Evolutionary conservation across 192 early-diverging fungal genomes (phyloP), one percentile per base, ranked within the genome.

Genomic region (Oehlia diaphana): DNA sequence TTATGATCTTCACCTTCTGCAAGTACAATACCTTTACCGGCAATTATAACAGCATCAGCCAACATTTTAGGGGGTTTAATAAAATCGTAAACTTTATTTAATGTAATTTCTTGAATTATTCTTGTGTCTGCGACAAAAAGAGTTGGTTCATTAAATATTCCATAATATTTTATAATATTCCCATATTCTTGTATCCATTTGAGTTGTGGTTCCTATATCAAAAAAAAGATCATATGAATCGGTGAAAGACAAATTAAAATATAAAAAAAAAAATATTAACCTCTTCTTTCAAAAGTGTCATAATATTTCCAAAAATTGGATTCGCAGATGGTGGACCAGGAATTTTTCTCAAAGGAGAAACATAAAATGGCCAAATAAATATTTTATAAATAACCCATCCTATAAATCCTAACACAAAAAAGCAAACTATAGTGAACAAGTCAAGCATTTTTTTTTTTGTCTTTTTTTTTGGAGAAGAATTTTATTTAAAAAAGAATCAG

Each of bases 151-250:
- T 87, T 83, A 58, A 90, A 84, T 10, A 88, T 42, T 6, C 85
- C 85, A 33, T 85, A 80, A 47, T 90, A 91, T 19, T 63, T 21
- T 0, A 91, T 62, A 16, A 91, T 84, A 13, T 85, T 83, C 28
- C 86, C 89, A 68, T 90, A 90, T 71, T 88, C 33, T 35, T 88
- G 79, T 16, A 81, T 50, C 90, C 90, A 91, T 2, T 53, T 19
- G 4, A 74, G 9, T 47, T 12, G 44, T 47, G 44, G 44, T 47
- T 47, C 44, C 44, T 47, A 12, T 47, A 47, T 12, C 9, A 44
- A 12, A 12, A 1, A n/a, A 47, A 2, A 47, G 10, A 47, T 12
- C 61, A 19, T 77, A 85, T 42, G 39, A 8, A 42, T 42, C 39
- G 7, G 7, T 47, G 10, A 47, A 47, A 47, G 44, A 47, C 9